Conservation (phyloP, 441 rosid genomes). For the Gossypium lobatum region DNA sequence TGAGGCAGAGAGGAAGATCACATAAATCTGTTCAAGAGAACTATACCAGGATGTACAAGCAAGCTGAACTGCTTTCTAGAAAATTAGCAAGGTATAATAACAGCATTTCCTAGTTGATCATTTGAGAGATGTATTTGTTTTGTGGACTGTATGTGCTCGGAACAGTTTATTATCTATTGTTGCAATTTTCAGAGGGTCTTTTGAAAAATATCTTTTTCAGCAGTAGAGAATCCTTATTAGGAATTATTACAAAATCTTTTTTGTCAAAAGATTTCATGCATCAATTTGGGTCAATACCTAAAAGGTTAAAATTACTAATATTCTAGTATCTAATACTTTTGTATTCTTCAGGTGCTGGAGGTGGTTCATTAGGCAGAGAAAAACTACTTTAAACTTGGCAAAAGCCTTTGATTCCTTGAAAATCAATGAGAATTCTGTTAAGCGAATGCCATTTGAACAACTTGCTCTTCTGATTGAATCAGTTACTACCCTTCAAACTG, state of each 20-base stretch:
- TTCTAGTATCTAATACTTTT: slow-evolving; percentile 11
- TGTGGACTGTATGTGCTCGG: neutral
- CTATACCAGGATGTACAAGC: slow-evolving; percentile 49
- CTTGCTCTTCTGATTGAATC: slow-evolving; percentile 77
- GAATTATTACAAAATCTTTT: neutral
- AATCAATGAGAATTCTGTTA: slow-evolving; percentile 41
- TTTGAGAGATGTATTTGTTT: neutral
- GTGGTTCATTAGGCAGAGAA: slow-evolving; percentile 53
- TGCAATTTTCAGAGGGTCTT: neutral
- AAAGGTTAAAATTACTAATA: slow-evolving; percentile 22
- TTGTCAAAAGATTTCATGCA: neutral
- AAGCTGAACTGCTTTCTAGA: slow-evolving; percentile 72
- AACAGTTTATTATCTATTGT: neutral
- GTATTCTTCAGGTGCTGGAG: slow-evolving; percentile 75
- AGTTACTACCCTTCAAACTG: slow-evolving; percentile 45
- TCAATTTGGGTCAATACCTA: neutral
- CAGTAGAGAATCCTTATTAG: neutral
- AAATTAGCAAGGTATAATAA: slow-evolving; percentile 63
- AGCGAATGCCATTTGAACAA: slow-evolving; percentile 76
- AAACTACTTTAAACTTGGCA: slow-evolving; percentile 71
- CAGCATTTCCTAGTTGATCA: neutral
- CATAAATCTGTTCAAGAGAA: slow-evolving; percentile 41
- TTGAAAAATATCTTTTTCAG: neutral
- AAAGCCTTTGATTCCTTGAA: slow-evolving; percentile 60
- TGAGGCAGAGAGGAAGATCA: slow-evolving; percentile 75